Base-by-base conservation (phyloP, 164 flowering plant species). In the Sextonia rubra region DNA sequence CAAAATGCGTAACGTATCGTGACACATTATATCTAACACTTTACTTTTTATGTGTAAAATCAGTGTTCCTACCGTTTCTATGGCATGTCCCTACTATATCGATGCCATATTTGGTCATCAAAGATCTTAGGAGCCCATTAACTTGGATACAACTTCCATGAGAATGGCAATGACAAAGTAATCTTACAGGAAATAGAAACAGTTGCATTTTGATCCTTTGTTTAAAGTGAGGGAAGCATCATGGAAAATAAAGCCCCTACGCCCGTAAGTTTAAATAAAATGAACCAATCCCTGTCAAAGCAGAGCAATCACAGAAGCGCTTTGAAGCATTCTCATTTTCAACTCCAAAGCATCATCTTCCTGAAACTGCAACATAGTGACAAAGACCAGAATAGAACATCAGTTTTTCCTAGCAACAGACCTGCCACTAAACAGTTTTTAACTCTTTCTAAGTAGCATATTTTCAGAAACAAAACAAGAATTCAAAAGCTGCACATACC, bases 271-370 rank as follows among this genome's bases (percentile, higher is more conserved):
- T 0, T 14, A 4, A 17, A 20, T 52, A 52, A 52, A 52, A 52
- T 52, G 58, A 7, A 37, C 44, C 44, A 7, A 15, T 18, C 25
- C 25, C 64, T 9, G 23, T 61, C 64, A 61, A 61, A 61, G 64
- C 29, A 61, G 25, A 22, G 64, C 12, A 61, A 61, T 24, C 27
- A 24, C 26, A 61, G 26, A 20, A 61, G 64, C 64, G 12, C 25
- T 61, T 56, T 56, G 60, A 61, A 61, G 64, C 64, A 61, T 61
- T 61, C 22, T 22, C 64, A 61, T 61, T 22, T 61, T 61, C 64
- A 61, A 20, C 12, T 61, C 64, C 29, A 61, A 20, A 22, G 25
- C 25, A 24, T 18, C 27, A 61, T 61, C 64, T 61, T 61, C 64
- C 3, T 4, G 24, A 24, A 24, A 22, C 64, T 61, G 64, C 64